A percentile compares a stretch with the other conserved stretches of the same genome.
phyloP scores from a whole-genome alignment of 371 early-diverging fungal genomes.

The Haplosporangium sp. region DNA sequence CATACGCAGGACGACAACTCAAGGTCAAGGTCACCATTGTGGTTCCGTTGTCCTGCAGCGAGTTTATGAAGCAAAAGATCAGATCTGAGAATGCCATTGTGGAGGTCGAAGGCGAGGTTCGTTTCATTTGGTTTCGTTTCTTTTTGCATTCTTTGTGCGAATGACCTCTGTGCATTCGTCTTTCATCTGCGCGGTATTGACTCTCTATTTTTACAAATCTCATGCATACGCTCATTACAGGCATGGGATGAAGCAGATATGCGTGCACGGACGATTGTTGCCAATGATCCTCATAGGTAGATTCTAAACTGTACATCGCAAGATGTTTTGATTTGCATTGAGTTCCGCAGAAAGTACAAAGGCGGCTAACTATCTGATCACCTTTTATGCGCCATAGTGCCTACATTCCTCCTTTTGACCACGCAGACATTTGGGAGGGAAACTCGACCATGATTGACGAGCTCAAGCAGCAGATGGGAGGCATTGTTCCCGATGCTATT shows the following conservation, averaged over 20 bases:
- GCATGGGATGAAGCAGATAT: conserved; percentile 67
- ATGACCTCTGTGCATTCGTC: not conserved
- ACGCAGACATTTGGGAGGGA: conserved; percentile 69
- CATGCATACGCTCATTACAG: conserved; percentile 11
- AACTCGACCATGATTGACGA: conserved; percentile 74
- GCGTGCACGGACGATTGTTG: conserved; percentile 63
- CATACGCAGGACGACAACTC: conserved; percentile 75
- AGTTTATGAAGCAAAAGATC: conserved; percentile 66
- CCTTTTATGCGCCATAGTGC: conserved; percentile 45
- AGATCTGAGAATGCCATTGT: conserved; percentile 71
- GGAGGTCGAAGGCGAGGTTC: conserved; percentile 65
- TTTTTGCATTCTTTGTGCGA: not conserved
- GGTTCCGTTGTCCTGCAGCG: conserved; percentile 63
- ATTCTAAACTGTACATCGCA: not conserved
- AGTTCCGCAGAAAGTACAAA: no score
- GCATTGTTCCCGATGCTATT: conserved; percentile 71
- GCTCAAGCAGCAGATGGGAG: conserved; percentile 68
- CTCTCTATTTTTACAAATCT: not conserved
- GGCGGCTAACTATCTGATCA: no score
- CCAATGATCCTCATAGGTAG: conserved; percentile 61
- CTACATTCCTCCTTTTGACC: conserved; percentile 76
- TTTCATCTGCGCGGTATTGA: not conserved
- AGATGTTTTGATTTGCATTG: not conserved
- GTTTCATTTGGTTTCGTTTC: not conserved
- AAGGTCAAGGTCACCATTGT: conserved; percentile 68